These are phyloP conservation scores for Eucalyptus melliodora DNA, from an alignment of 345 rosid genomes.

Conservation along the genomic window DNA sequence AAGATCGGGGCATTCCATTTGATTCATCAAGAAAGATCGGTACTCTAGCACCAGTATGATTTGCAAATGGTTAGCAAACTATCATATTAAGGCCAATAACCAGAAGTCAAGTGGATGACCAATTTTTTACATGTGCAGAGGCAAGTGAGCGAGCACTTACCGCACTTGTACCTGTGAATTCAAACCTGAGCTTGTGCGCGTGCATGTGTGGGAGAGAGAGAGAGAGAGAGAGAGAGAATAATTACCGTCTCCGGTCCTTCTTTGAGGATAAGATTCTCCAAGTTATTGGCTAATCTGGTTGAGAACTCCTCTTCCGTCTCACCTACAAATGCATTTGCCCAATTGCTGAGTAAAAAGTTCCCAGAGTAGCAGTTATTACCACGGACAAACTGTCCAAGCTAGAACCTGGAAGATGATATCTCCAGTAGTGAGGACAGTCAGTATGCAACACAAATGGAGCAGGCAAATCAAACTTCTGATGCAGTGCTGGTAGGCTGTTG, in stretches of 20 bases:
- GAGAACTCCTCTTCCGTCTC: conserved; percentile 95
- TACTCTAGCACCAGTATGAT: neutral
- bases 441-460: conserved; percentile 90
- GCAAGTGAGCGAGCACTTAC: neutral
- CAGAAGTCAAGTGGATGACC: neutral
- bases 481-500: conserved; percentile 73
- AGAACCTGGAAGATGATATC: conserved; percentile 82
- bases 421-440: conserved; percentile 99
- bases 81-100: neutral
- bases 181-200: neutral
- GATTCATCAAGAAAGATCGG: neutral
- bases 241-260: conserved; percentile 96
- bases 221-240: neutral
- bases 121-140: neutral
- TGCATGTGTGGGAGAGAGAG: neutral
- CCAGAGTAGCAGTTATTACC: neutral
- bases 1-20: neutral
- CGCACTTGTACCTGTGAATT: neutral
- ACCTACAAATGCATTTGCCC: conserved; percentile 17
- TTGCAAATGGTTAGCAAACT: neutral
- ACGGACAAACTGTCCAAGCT: neutral
- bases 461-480: conserved; percentile 91
- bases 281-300: conserved; percentile 74
- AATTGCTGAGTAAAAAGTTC: neutral
- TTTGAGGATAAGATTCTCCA: conserved; percentile 82